Conservation (phyloP, 129 eudicot genomes). For the Flaveria ramosissima region DNA sequence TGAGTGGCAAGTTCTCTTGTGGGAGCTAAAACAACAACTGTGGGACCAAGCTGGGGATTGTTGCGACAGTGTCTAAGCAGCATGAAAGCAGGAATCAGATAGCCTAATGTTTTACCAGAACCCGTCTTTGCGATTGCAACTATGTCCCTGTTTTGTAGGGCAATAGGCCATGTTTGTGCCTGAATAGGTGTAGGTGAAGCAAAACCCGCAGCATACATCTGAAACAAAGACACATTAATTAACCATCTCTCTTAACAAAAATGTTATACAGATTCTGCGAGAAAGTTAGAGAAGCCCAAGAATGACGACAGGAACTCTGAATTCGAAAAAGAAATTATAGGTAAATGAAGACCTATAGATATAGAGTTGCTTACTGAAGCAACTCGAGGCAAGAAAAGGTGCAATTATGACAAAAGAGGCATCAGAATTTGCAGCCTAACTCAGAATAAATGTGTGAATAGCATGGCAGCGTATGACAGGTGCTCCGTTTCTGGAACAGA, state of each 20-base stretch:
- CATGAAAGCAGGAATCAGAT: slow-evolving; percentile 87
- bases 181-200: slow-evolving; percentile 89
- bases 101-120: slow-evolving; percentile 96
- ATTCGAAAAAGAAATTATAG: slow-evolving; percentile 26
- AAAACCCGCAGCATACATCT: slow-evolving; percentile 82
- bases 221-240: slow-evolving; percentile 36
- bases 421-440: slow-evolving; percentile 82
- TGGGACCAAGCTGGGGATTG: slow-evolving; percentile 84
- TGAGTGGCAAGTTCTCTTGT: slow-evolving; percentile 98
- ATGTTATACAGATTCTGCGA: not conserved
- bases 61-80: slow-evolving; percentile 61
- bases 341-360: slow-evolving; percentile 47
- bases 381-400: slow-evolving; percentile 89
- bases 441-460: slow-evolving; percentile 68
- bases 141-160: slow-evolving; percentile 79
- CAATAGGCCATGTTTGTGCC: slow-evolving; percentile 98
- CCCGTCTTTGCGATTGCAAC: slow-evolving; percentile 99
- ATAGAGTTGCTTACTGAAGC: slow-evolving; percentile 99
- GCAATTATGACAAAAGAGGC: slow-evolving; percentile 70
- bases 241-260: slow-evolving; percentile 11
- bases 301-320: slow-evolving; percentile 1
- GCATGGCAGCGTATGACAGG: slow-evolving; percentile 99
- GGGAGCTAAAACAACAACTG: slow-evolving; percentile 88
- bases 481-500: slow-evolving; percentile 99
- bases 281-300: slow-evolving; percentile 6